A percentile compares a stretch with the other conserved stretches of the same genome.
Evolutionary conservation across 1,284 basidiomycete genomes (phyloP).

Genomic region (Leccinum angustisporum): DNA sequence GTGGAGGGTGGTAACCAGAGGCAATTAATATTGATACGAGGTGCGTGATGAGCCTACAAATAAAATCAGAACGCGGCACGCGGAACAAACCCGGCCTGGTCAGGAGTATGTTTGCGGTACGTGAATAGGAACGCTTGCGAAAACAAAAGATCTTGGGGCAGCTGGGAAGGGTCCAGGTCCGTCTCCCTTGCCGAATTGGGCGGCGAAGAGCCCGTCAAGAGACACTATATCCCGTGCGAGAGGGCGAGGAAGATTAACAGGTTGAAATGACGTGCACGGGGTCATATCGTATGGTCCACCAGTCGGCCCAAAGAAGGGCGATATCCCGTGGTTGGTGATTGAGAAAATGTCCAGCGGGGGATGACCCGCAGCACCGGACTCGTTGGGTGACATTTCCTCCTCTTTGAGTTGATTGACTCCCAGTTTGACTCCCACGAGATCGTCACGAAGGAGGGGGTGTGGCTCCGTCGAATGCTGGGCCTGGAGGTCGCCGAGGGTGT

Average conservation of each 20-base stretch:
- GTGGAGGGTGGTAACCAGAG: too few relatives aligned
- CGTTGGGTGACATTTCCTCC: conserved; percentile 16
- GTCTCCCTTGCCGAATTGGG: conserved; percentile 33
- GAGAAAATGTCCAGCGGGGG: conserved; percentile 51
- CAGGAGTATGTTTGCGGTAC: too few relatives aligned
- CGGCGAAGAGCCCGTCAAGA: conserved; percentile 28
- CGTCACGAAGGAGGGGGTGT: conserved; percentile 65
- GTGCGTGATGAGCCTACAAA: too few relatives aligned
- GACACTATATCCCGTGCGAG: conserved; percentile 21
- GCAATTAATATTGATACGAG: too few relatives aligned
- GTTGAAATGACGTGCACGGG: conserved; percentile 1
- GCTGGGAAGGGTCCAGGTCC: conserved; percentile 34
- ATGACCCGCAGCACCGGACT: conserved; percentile 24
- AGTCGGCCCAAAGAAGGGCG: conserved; percentile 63
- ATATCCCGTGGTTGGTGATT: conserved; percentile 58
- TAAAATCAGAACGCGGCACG: too few relatives aligned
- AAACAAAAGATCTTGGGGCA: conserved; percentile 50
- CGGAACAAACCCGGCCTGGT: too few relatives aligned
- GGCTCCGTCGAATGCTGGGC: conserved; percentile 49
- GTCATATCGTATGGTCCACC: conserved; percentile 45
- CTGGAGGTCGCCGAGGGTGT: conserved; percentile 56
- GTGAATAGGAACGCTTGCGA: conserved; percentile 65
- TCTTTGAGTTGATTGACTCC: conserved; percentile 33
- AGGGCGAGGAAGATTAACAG: neutral
- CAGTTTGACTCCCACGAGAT: conserved; percentile 47